These are phyloP conservation scores for Dendrobium officinale DNA, from an alignment of 106 monocot species.

Conservation along the genomic window DNA sequence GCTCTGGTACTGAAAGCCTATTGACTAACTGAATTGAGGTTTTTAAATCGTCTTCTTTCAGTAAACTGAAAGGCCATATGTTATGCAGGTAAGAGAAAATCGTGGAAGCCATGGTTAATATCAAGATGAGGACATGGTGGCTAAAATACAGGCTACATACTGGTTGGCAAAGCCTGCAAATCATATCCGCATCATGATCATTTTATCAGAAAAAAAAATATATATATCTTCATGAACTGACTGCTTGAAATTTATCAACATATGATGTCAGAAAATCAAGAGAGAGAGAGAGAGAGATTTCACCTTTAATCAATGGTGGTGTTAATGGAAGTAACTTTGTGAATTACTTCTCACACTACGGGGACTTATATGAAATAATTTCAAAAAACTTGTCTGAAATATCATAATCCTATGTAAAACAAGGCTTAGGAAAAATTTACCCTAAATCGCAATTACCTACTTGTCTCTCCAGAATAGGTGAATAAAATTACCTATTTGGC, in stretches of 20 bases:
- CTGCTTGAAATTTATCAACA: neutral
- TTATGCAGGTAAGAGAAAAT: constrained; percentile 26
- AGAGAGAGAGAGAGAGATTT: too few relatives aligned
- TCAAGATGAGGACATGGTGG: neutral
- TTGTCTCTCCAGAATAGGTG: too few relatives aligned
- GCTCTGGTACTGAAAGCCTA: constrained; percentile 54
- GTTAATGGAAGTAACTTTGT: too few relatives aligned
- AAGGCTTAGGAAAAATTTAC: too few relatives aligned
- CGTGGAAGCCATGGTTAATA: constrained; percentile 24
- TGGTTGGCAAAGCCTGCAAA: neutral
- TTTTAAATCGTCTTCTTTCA: constrained; percentile 66
- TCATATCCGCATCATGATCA: neutral
- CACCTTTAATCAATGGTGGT: too few relatives aligned
- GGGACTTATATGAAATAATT: too few relatives aligned
- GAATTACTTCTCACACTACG: too few relatives aligned
- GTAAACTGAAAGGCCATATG: constrained; percentile 62
- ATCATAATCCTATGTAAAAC: too few relatives aligned
- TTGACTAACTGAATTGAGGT: constrained; percentile 40
- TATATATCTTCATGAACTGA: neutral
- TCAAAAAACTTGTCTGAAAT: too few relatives aligned
- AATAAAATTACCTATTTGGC: too few relatives aligned
- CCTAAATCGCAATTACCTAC: too few relatives aligned
- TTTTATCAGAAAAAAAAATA: neutral
- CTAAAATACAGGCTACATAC: neutral
- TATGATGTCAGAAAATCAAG: neutral